Conservation (phyloP, 2,329 filamentous ascomycete genomes). For the Talaromyces sp. region DNA sequence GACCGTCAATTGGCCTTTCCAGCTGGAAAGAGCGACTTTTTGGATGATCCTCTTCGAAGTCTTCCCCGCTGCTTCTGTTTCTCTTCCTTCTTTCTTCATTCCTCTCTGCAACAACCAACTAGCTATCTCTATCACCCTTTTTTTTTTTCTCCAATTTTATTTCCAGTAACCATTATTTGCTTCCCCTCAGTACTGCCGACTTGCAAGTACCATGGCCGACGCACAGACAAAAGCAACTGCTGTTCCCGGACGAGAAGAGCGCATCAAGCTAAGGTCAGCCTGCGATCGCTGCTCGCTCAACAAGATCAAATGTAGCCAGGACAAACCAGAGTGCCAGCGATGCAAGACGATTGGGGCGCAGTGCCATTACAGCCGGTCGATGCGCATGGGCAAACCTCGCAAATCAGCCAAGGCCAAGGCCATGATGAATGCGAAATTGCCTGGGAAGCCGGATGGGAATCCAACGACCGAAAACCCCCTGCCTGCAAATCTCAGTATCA, state of each 20-base stretch:
- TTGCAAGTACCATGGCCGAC: conserved; percentile 6
- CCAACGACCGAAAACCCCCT: not conserved
- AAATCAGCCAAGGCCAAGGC: conserved; percentile 18
- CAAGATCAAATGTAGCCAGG: conserved; percentile 21
- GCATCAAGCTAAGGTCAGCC: conserved; percentile 19
- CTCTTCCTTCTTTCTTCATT: not conserved
- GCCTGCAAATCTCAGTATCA: not conserved
- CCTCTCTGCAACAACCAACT: not conserved
- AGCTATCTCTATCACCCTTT: not conserved
- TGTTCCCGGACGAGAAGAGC: conserved; percentile 12
- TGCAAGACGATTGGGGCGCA: conserved; percentile 18
- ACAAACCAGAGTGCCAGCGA: conserved; percentile 19
- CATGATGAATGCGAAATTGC: conserved; percentile 17
- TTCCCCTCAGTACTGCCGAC: no score
- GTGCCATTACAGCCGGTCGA: conserved; percentile 20
- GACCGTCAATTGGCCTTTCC: not conserved
- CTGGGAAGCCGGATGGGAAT: not conserved
- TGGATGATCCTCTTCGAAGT: not conserved
- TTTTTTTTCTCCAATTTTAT: not conserved
- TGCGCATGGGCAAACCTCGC: conserved; percentile 20
- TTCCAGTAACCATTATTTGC: no score
- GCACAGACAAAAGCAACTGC: conserved; percentile 5
- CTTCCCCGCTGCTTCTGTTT: not conserved
- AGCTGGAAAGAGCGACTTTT: not conserved
- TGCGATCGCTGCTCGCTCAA: conserved; percentile 20